A percentile compares a stretch with the other conserved stretches of the same genome.
phyloP scores from a whole-genome alignment of 345 rosid genomes.

The Heritiera littoralis region DNA sequence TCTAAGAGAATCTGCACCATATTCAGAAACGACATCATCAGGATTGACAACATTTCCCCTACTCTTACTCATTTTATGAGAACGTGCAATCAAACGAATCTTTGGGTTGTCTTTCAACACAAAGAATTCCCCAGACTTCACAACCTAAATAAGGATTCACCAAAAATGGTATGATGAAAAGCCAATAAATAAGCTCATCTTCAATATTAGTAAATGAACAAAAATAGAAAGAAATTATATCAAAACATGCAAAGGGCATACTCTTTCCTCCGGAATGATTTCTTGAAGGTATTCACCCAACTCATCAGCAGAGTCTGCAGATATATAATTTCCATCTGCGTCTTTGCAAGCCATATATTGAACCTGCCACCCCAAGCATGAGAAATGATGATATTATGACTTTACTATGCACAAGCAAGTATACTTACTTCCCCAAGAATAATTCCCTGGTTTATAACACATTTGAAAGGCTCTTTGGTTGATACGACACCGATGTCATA shows the following conservation, averaged over 20 bases:
- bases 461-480: slow-evolving; percentile 90
- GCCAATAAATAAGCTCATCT: background rate
- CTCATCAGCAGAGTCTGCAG: slow-evolving; percentile 54
- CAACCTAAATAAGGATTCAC: slow-evolving; percentile 42
- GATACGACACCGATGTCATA: slow-evolving; percentile 92
- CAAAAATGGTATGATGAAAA: background rate
- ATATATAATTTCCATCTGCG: slow-evolving; percentile 63
- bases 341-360: slow-evolving; percentile 79
- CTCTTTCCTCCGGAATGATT: slow-evolving; percentile 64
- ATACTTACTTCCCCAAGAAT: slow-evolving; percentile 90
- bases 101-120: slow-evolving; percentile 64
- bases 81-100: slow-evolving; percentile 66
- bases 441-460: slow-evolving; percentile 97
- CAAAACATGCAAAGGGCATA: slow-evolving; percentile 36
- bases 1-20: slow-evolving; percentile 95
- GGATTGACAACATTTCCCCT: slow-evolving; percentile 97
- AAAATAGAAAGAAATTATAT: slow-evolving; percentile 11
- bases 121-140: slow-evolving; percentile 74
- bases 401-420: slow-evolving; percentile 14
- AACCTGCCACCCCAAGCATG: slow-evolving; percentile 58
- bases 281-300: slow-evolving; percentile 59
- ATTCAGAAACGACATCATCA: slow-evolving; percentile 79
- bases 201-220: background rate
- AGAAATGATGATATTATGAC: slow-evolving; percentile 19
- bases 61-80: slow-evolving; percentile 97